Base-by-base conservation (phyloP, 2,329 filamentous ascomycete species). In the Colletotrichum truncatum region DNA sequence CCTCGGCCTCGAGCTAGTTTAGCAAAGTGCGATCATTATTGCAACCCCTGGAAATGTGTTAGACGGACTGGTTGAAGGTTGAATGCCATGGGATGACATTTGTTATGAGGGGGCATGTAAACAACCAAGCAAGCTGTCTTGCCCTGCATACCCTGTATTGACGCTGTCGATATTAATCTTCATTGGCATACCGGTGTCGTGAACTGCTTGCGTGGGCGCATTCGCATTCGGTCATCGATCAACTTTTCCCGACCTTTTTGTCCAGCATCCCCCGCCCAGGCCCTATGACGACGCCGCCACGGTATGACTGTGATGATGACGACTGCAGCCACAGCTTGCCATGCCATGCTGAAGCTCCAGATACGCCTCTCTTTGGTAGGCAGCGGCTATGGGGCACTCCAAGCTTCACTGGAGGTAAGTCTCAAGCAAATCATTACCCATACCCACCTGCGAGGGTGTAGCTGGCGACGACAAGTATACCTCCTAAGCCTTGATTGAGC, bases 281-380 rank as follows among this genome's bases (percentile, higher is more conserved):
- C 18, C 34, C 32, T 49, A 56, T 65, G 62, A 62, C 48, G 62
- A 62, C 41, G 25, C 41, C 28, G 32, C 62, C 23, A 34, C 57
- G 56, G 28, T n/a, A 61, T 48, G 28, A 28, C 49, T 30, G 23
- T 8, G 34, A 21, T n/a, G 49, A 62, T 65, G 62, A 65, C 49
- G 62, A 65, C 57, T 39, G 48, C 62, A 65, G 62, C 57, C 57
- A 56, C 43, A 51, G 32, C n/a, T 30, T 54, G 41, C 30, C 46
- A 53, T 41, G 39, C 54, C 54, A 38, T 38, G 39, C 11, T 8
- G 4, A 51, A 49, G 45, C 45, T 34, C 45, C 41, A 53, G 58
- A 34, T 28, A 32, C 49, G 25, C 12, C 11, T 10, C 26, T 23
- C 16, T 9, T 23, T 38, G 48, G 53, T 32, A 26, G 46, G 4